Conservation (phyloP, 192 early-diverging fungal species). For the Gigaspora rosea region DNA sequence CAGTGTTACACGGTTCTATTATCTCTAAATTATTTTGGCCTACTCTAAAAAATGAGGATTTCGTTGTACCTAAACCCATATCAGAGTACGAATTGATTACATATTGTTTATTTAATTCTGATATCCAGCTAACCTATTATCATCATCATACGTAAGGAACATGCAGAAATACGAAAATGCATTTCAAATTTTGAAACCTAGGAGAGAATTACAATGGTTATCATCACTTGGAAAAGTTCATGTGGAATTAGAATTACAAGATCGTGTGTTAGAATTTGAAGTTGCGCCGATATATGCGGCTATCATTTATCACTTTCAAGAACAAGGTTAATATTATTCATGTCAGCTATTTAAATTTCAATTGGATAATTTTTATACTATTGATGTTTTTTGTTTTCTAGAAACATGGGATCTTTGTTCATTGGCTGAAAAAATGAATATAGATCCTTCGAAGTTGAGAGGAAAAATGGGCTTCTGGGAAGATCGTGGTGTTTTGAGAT, state of each 20-base stretch:
- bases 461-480: conserved; percentile 21
- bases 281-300: conserved; percentile 61
- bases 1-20: conserved; percentile 44
- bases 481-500: conserved; percentile 26
- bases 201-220: conserved; percentile 60
- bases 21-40: conserved; percentile 74
- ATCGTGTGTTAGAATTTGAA: conserved; percentile 46
- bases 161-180: conserved; percentile 46
- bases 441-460: conserved; percentile 1
- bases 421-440: conserved; percentile 22
- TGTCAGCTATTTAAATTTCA: background rate
- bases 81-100: conserved; percentile 28
- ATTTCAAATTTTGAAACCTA: conserved; percentile 57
- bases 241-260: conserved; percentile 57
- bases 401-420: conserved; percentile 15
- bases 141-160: conserved; percentile 23
- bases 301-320: conserved; percentile 44
- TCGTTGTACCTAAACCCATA: conserved; percentile 48
- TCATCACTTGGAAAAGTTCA: conserved; percentile 55
- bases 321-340: conserved; percentile 32
- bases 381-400: background rate
- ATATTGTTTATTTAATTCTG: background rate
- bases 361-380: background rate
- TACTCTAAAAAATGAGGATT: conserved; percentile 36
- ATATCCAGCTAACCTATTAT: background rate